Conservation (phyloP, 768 basidiomycete genomes). For the Mycena floridula region DNA sequence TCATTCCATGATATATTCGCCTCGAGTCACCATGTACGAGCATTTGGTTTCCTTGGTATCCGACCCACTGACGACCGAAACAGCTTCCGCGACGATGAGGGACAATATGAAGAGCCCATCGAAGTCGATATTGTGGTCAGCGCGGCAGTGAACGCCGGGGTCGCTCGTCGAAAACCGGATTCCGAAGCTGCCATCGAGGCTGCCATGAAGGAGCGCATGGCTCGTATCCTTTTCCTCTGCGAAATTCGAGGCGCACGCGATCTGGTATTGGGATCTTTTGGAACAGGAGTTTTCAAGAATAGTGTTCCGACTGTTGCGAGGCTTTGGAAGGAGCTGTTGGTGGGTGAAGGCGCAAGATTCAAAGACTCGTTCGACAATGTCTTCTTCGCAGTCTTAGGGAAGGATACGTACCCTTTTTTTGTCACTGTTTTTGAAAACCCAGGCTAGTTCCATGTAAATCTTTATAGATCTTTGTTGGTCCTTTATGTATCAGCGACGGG, state of each 20-base stretch:
- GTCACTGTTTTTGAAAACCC: slow-evolving; percentile 5
- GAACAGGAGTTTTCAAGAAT: slow-evolving; percentile 52
- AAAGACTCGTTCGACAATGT: slow-evolving; percentile 38
- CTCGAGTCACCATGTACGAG: slow-evolving; percentile 39
- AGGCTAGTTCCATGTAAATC: not conserved
- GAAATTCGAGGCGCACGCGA: slow-evolving; percentile 38
- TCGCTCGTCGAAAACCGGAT: slow-evolving; percentile 21
- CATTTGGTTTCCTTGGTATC: not conserved
- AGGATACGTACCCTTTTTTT: slow-evolving; percentile 27
- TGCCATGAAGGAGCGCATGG: slow-evolving; percentile 52
- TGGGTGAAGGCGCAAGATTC: slow-evolving; percentile 32
- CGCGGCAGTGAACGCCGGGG: slow-evolving; percentile 68
- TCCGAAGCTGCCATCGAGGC: not conserved
- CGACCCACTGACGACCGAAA: not conserved
- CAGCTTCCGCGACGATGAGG: slow-evolving; percentile 18
- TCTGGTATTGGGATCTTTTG: slow-evolving; percentile 49
- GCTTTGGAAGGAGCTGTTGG: slow-evolving; percentile 45
- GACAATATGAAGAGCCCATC: slow-evolving; percentile 49
- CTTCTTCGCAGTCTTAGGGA: slow-evolving; percentile 47
- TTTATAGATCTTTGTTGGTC: too few species aligned
- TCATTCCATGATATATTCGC: slow-evolving; percentile 77
- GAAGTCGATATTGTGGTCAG: slow-evolving; percentile 63
- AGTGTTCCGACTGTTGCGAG: slow-evolving; percentile 35
- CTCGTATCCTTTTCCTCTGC: slow-evolving; percentile 42
- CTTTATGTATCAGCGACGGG: too few species aligned